Evolutionary conservation across 2,329 filamentous ascomycete species (phyloP).

Genomic region (Ramularia endophylla): DNA sequence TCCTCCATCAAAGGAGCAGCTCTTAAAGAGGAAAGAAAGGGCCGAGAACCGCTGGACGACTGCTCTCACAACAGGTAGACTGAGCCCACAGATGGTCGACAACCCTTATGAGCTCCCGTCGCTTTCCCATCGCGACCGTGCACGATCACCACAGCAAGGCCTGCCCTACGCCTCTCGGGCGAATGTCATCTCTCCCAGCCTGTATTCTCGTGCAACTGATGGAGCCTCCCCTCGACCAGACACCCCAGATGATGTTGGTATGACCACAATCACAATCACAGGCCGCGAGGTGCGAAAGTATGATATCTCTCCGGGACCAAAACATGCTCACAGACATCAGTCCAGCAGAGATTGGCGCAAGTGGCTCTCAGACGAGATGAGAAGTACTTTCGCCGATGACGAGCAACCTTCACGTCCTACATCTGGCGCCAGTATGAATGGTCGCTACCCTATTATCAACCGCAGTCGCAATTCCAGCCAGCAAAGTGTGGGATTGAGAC

Average conservation of each 20-base stretch:
- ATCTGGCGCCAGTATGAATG: slow-evolving; percentile 33
- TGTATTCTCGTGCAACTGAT: slow-evolving; percentile 42
- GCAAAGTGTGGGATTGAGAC: slow-evolving; percentile 8
- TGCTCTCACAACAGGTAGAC: slow-evolving; percentile 23
- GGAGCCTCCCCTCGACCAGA: slow-evolving; percentile 30
- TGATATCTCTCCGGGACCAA: slow-evolving; percentile 29
- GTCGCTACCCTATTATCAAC: slow-evolving; percentile 38
- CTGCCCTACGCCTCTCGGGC: slow-evolving; percentile 3
- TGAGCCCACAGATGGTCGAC: slow-evolving; percentile 9
- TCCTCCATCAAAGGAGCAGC: slow-evolving; percentile 34
- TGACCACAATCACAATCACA: slow-evolving; percentile 39
- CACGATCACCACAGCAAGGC: slow-evolving; percentile 1
- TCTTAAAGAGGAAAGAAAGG: slow-evolving; percentile 34
- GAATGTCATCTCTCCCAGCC: slow-evolving; percentile 36
- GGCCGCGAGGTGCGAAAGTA: slow-evolving; percentile 41
- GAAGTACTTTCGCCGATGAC: slow-evolving; percentile 21
- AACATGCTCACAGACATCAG: slow-evolving; percentile 17
- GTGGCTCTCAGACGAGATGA: slow-evolving; percentile 43
- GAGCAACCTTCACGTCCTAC: slow-evolving; percentile 1
- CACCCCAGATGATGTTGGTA: slow-evolving; percentile 24
- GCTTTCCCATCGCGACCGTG: slow-evolving; percentile 7
- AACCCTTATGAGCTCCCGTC: slow-evolving; percentile 30
- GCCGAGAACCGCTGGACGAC: slow-evolving; percentile 39
- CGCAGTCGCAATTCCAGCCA: slow-evolving; percentile 26
- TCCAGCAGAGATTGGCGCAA: slow-evolving; percentile 42